Base-by-base conservation (phyloP, 306 rosid genomes). In the Adenanthera pavonina region DNA sequence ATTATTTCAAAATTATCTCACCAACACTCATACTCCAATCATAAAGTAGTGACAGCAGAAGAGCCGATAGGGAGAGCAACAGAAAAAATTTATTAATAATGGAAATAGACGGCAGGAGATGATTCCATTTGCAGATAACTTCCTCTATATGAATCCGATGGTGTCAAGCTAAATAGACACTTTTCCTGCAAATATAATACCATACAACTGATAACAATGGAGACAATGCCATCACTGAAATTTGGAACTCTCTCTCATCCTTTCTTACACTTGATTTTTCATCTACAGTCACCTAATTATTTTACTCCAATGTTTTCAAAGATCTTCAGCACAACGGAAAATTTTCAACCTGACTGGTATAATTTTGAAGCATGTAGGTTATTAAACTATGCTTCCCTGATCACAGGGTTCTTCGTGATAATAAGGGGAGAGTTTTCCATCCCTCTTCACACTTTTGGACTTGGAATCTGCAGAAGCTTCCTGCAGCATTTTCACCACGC, bases 401-500 rank as follows among this genome's bases (percentile, higher is more conserved):
- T 80, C 81, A 49, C 80, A 82, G 70, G 62, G 74, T 36, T 87
- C 88, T 81, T 85, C 91, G n/a, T 85, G 84, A 76, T 84, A 92
- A 48, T 88, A 88, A 43, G 92, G 95, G 78, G 97, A 86, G 40
- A 91, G 81, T 52, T 76, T 87, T 53, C 91, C 90, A 49, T 76
- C 84, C 74, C 34, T 69, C 74, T 54, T 77, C 38, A 25, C 69
- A 44, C 82, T 81, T 75, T 54, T 80, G 72, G 89, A 62, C 72
- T 82, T 88, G 75, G 75, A 60, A 72, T 74, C 86, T 48, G 79
- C 11, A 20, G 82, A 71, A 38, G 81, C 86, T 83, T 91, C 95
- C 30, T 88, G 89, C 64, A 92, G 78, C 89, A 89, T 77, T 78
- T 85, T 92, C 74, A 91, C 97, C 75, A 92, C 94, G 14, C 76